phyloP scores from a whole-genome alignment of 768 basidiomycete species.

The Harrya chromipes region DNA sequence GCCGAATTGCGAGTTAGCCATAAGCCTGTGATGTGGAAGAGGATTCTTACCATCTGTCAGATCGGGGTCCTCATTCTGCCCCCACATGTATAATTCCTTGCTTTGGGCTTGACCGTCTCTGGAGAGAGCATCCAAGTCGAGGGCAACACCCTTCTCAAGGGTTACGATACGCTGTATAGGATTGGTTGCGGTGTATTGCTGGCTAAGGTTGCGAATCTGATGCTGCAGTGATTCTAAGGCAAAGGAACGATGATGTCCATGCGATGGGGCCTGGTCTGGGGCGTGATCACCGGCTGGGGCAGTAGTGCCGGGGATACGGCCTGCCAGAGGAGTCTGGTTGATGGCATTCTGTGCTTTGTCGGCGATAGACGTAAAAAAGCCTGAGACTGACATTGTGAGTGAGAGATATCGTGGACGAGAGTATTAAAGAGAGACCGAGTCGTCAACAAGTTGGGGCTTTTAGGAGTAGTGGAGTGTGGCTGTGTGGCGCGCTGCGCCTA shows the following conservation, averaged over 20 bases:
- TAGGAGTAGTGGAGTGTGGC: conserved; percentile 17
- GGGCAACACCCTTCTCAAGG: conserved; percentile 68
- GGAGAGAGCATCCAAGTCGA: conserved; percentile 66
- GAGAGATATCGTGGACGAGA: conserved; percentile 8
- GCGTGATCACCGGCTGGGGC: conserved; percentile 36
- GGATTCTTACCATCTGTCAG: conserved; percentile 65
- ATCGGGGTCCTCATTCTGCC: conserved; percentile 67
- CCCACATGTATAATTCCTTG: conserved; percentile 87
- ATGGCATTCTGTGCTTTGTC: conserved; percentile 77
- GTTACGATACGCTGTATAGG: conserved; percentile 81
- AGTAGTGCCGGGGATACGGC: conserved; percentile 48
- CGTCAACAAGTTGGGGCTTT: conserved; percentile 24
- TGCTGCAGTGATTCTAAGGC: conserved; percentile 64
- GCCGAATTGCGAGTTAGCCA: background rate
- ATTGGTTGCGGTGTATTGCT: conserved; percentile 68
- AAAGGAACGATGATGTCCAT: conserved; percentile 45
- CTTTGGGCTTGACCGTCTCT: conserved; percentile 69
- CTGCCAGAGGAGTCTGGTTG: conserved; percentile 56
- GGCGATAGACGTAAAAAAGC: conserved; percentile 63
- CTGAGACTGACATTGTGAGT: conserved; percentile 52
- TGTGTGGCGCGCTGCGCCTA: conserved; percentile 17
- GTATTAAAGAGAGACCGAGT: background rate
- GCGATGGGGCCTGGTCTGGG: conserved; percentile 40
- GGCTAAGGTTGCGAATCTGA: conserved; percentile 68
- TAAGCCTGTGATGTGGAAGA: background rate